Base-by-base conservation (phyloP, 164 flowering plant genomes). In the Umbellularia californica region DNA sequence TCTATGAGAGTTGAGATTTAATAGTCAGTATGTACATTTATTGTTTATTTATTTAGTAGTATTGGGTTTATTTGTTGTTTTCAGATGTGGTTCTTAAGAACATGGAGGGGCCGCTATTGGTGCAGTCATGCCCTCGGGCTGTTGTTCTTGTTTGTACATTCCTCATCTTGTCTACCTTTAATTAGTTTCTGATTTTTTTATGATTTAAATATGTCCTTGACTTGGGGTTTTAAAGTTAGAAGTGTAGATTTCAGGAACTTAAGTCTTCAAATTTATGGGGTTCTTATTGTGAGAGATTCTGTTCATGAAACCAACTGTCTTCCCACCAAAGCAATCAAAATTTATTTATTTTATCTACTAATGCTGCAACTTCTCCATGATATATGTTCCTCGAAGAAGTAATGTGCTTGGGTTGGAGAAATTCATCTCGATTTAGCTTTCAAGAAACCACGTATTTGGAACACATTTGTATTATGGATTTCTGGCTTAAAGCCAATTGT, bases 101-200 rank as follows among this genome's bases (percentile, higher is more conserved):
- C 72, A 77, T 85, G 78, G 92, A 89, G 76, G 86, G 78, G 77
- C 77, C 80, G 13, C 62, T 70, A 27, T 75, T 81, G 3, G 25
- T 63, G 58, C 75, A 79, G 78, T 77, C 84, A 71, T 75, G 79
- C 80, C 76, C 84, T 20, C 88, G 82, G 83, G 89, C 95, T 73
- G 71, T 90, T 76, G 83, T 95, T 75, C 99, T 95, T 88, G 99
- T 95, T 87, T 90, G 99, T 95, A 92, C 93, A 90, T 88, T 84
- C 76, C 86, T 89, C 69, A 68, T 70, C 87, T 83, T 76, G 50
- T 71, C 23, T 66, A 35, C 52, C 10, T 73, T 24, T 24, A 73
- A 22, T 14, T 65, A 10, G 50, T 24, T 14, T 67, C 50, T 28
- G 33, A 7, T 67, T 25, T 4, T 30, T 55, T 55, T 14, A 55